These are phyloP conservation scores for Calonectria pteridis DNA, from an alignment of 2,329 filamentous ascomycete species.

Conservation along the genomic window DNA sequence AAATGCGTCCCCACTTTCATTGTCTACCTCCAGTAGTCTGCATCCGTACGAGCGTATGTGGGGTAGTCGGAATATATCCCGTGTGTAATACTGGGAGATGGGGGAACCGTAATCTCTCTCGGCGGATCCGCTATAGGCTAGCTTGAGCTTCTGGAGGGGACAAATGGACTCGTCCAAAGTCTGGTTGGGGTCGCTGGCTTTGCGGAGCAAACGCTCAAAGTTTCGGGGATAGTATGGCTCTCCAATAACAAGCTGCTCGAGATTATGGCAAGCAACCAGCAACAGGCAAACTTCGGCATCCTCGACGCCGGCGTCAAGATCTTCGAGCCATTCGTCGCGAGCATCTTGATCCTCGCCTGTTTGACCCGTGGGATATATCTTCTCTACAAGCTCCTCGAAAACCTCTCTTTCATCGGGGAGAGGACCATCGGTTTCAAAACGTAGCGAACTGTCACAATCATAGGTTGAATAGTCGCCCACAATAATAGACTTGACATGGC, in stretches of 20 bases:
- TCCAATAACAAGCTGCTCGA: neutral
- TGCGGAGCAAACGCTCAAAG: neutral
- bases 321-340: constrained; percentile 5
- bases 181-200: neutral
- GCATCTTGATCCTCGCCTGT: neutral
- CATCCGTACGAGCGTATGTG: constrained; percentile 14
- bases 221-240: neutral
- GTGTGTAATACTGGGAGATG: neutral
- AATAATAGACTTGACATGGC: neutral
- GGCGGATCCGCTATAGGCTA: neutral
- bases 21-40: neutral
- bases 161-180: neutral
- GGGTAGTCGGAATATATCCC: neutral
- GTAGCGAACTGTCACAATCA: neutral
- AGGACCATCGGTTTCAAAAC: neutral
- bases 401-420: neutral
- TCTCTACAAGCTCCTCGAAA: neutral
- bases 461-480: neutral
- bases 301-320: neutral
- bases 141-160: neutral
- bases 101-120: constrained; percentile 2
- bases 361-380: neutral
- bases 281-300: constrained; percentile 9
- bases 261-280: neutral
- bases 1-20: neutral